Conservation (phyloP, 139 green algal species). For the Trebouxia sp. region DNA sequence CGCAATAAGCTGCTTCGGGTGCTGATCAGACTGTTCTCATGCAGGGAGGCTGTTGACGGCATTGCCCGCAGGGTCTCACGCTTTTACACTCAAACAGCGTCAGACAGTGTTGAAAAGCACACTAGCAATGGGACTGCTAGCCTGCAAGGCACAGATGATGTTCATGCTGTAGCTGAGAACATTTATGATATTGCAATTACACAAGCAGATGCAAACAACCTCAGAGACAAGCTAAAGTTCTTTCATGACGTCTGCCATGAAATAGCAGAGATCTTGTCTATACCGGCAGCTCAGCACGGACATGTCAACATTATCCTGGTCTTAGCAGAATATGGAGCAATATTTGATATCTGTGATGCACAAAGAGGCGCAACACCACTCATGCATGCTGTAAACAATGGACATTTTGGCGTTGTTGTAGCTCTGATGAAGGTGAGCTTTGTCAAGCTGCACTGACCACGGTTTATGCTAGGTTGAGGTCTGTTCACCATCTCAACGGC, state of each 20-base stretch:
- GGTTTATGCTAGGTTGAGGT: too few species aligned
- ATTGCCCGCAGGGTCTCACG: not conserved
- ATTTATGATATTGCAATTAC: not conserved
- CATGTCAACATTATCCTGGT: constrained; percentile 39
- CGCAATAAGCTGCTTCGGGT: too few species aligned
- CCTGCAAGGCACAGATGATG: not conserved
- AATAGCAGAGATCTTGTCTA: constrained; percentile 45
- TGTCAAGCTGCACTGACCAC: not conserved
- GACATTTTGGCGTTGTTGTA: constrained; percentile 44
- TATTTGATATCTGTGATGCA: constrained; percentile 36
- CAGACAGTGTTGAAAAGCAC: not conserved
- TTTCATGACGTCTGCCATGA: not conserved
- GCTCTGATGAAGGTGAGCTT: constrained; percentile 41
- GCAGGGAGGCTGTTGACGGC: constrained; percentile 1
- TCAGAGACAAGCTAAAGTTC: not conserved
- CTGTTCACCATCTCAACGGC: too few species aligned
- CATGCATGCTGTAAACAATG: constrained; percentile 58
- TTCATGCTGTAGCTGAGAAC: not conserved
- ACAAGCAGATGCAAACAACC: not conserved
- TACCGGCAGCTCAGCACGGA: constrained; percentile 49
- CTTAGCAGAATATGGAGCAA: constrained; percentile 42
- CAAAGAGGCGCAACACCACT: constrained; percentile 40
- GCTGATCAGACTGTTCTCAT: too few species aligned
- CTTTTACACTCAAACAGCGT: not conserved
- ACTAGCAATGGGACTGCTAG: too few species aligned